Evolutionary conservation across 192 early-diverging fungal genomes (phyloP).

Genomic region (Linnemannia hyalina): DNA sequence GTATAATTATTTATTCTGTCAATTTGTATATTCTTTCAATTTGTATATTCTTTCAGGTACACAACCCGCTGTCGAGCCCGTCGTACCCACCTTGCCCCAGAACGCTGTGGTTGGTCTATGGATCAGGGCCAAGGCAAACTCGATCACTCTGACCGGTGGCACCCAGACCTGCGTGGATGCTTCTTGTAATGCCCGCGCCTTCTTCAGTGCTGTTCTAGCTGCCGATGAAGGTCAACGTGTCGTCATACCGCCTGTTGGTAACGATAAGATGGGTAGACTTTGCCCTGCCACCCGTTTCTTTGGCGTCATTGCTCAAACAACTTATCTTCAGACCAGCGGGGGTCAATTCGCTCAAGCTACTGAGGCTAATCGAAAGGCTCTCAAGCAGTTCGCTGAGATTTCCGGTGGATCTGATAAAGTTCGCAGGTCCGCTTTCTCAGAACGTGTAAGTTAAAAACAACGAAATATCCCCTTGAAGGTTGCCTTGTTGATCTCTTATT

Average conservation of each 20-base stretch:
- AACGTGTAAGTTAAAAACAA: too few relatives aligned
- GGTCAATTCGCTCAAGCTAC: too few relatives aligned
- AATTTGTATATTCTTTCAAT: neutral
- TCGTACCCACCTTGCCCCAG: conserved; percentile 14
- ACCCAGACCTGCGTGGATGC: conserved; percentile 11
- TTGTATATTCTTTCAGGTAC: conserved; percentile 9
- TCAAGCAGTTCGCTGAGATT: too few relatives aligned
- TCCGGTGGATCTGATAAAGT: too few relatives aligned
- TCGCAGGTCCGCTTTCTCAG: too few relatives aligned
- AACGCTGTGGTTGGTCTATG: conserved; percentile 17
- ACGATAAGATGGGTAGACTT: conserved; percentile 10
- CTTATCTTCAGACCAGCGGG: too few relatives aligned
- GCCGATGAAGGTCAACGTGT: conserved; percentile 8
- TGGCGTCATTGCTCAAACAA: too few relatives aligned
- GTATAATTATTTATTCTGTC: conserved; percentile 5
- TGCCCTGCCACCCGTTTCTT: too few relatives aligned
- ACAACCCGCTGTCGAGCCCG: conserved; percentile 15
- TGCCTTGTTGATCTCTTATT: too few relatives aligned
- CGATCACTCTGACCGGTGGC: conserved; percentile 14
- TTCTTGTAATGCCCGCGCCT: conserved; percentile 5
- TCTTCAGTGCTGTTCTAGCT: conserved; percentile 16
- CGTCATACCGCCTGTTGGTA: conserved; percentile 7
- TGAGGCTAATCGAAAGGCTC: too few relatives aligned
- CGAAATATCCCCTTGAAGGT: too few relatives aligned
- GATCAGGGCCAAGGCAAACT: conserved; percentile 12